Percentiles rank a stretch among this genome's conserved stretches.
phyloP scores from a whole-genome alignment of 108 stramenopile species.

The Heterococcus sp. region DNA sequence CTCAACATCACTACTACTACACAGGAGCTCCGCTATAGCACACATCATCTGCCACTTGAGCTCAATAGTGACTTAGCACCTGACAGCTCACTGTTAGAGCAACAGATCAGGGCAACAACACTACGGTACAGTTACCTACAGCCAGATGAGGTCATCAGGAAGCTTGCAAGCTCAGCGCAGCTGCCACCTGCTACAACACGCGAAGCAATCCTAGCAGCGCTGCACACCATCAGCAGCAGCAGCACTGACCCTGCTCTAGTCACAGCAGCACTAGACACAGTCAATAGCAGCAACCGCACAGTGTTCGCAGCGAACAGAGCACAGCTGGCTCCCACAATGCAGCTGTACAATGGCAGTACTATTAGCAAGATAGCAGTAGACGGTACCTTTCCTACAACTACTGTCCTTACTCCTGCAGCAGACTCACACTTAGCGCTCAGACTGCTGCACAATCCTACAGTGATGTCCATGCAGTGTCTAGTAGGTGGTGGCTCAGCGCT shows the following conservation, averaged over 20 bases:
- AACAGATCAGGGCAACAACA: background rate
- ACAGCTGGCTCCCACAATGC: background rate
- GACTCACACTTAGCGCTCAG: background rate
- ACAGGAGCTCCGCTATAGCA: no score
- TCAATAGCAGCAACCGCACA: no score
- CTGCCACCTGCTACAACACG: background rate
- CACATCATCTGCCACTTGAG: no score
- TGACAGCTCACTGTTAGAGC: background rate
- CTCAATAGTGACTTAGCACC: no score
- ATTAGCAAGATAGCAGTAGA: background rate
- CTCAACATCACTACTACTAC: no score
- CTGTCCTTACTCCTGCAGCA: background rate
- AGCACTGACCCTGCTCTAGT: background rate
- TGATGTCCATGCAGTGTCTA: background rate
- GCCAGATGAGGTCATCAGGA: no score
- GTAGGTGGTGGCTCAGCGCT: background rate
- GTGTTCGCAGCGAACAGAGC: background rate
- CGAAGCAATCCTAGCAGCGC: background rate
- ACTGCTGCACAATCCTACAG: background rate
- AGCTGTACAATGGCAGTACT: background rate
- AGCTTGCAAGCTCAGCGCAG: no score
- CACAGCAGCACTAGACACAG: constrained; percentile 1
- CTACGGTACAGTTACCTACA: background rate
- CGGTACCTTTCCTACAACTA: background rate
- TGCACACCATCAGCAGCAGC: background rate